Conservation (phyloP, 164 flowering plant genomes). For the Liriodendron chinense region DNA sequence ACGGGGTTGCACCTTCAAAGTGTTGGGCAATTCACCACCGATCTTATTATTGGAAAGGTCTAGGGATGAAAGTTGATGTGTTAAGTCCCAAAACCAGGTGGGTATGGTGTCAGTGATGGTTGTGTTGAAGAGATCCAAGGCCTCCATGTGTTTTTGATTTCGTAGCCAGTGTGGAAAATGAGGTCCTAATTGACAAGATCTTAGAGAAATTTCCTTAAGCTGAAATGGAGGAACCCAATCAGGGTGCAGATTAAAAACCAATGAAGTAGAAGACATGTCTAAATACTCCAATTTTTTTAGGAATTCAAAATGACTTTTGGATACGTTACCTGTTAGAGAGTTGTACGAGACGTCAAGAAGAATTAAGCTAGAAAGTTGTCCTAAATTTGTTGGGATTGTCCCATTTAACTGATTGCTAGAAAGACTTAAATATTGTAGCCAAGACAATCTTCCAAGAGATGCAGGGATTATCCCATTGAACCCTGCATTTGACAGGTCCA, state of each 20-base stretch:
- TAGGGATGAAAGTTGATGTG: not conserved
- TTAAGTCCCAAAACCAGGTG: slow-evolving; percentile 11
- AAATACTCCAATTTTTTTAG: not conserved
- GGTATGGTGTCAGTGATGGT: slow-evolving; percentile 8
- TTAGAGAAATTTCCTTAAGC: not conserved
- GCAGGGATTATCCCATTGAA: not conserved
- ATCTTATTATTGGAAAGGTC: slow-evolving; percentile 10
- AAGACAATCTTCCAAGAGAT: slow-evolving; percentile 3
- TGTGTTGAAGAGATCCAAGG: not conserved
- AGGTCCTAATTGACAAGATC: slow-evolving; percentile 5
- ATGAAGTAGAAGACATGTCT: not conserved
- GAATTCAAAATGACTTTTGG: slow-evolving; percentile 11
- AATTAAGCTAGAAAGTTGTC: slow-evolving; percentile 17
- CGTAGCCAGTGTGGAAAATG: slow-evolving; percentile 16
- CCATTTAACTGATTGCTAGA: slow-evolving; percentile 14
- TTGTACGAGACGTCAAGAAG: slow-evolving; percentile 7
- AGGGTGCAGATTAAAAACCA: not conserved
- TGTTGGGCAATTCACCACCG: not conserved
- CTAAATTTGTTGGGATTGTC: slow-evolving; percentile 13
- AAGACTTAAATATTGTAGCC: not conserved
- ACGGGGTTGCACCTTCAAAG: not conserved
- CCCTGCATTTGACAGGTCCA: not conserved
- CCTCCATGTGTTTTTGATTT: not conserved
- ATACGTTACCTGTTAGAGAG: slow-evolving; percentile 11
- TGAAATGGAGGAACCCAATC: slow-evolving; percentile 18